Conservation (phyloP, 495 filamentous ascomycete species). For the Penicillium bialowiezense region DNA sequence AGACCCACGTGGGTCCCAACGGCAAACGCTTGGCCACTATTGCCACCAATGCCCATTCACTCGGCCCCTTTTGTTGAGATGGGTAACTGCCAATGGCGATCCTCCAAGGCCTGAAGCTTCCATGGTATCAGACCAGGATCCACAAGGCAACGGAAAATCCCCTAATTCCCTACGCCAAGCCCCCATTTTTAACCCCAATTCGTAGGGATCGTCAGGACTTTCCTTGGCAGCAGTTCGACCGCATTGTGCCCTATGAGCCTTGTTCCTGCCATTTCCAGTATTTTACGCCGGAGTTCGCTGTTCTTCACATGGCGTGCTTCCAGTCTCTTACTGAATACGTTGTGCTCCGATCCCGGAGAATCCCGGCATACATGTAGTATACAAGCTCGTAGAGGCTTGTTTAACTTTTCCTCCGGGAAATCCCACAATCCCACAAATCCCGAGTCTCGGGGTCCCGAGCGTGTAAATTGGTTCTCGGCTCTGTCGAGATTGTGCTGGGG, state of each 20-base stretch:
- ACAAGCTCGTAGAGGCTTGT: no score
- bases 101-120: neutral
- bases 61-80: neutral
- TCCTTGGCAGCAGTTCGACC: neutral
- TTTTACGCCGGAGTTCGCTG: no score
- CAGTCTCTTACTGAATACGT: no score
- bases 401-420: no score
- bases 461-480: no score
- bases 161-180: neutral
- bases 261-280: neutral
- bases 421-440: no score
- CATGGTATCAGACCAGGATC: neutral
- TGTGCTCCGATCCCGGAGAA: no score
- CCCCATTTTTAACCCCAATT: neutral
- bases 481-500: no score
- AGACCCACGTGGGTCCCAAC: neutral
- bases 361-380: no score
- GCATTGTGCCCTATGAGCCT: neutral
- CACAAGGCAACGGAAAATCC: neutral
- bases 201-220: neutral
- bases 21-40: neutral
- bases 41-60: neutral
- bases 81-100: conserved; percentile 2
- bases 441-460: no score
- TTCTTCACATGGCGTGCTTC: no score